These are phyloP conservation scores for Aspergillus quadrilineatus DNA, from an alignment of 2,329 filamentous ascomycete genomes.

Conservation along the genomic window DNA sequence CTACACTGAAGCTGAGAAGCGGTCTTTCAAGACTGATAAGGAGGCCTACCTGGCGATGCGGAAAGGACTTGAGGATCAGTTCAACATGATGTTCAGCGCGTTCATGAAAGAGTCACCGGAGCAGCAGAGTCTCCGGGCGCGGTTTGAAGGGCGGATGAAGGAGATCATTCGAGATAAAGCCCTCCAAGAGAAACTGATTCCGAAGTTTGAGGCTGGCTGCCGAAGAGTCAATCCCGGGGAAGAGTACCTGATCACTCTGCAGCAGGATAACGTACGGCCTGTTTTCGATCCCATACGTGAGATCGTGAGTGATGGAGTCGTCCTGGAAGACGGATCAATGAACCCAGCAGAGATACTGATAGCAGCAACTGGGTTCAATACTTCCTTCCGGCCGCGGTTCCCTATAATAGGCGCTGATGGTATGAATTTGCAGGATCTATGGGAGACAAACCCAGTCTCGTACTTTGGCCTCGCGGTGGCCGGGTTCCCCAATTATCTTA, in stretches of 20 bases:
- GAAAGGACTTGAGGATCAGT: slow-evolving; percentile 19
- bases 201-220: slow-evolving; percentile 45
- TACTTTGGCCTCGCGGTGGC: slow-evolving; percentile 49
- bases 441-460: slow-evolving; percentile 41
- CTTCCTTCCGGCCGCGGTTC: slow-evolving; percentile 44
- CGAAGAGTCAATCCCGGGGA: slow-evolving; percentile 38
- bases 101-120: slow-evolving; percentile 1
- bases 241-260: slow-evolving; percentile 44
- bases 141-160: slow-evolving; percentile 31
- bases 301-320: slow-evolving; percentile 36
- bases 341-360: slow-evolving; percentile 15
- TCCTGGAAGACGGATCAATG: slow-evolving; percentile 21
- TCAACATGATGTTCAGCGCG: slow-evolving; percentile 18
- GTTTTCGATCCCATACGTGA: slow-evolving; percentile 41
- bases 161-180: slow-evolving; percentile 37
- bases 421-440: slow-evolving; percentile 45
- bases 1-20: slow-evolving; percentile 21
- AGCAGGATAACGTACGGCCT: slow-evolving; percentile 46
- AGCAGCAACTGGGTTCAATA: slow-evolving; percentile 23
- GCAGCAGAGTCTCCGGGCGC: neutral
- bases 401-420: slow-evolving; percentile 41
- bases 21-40: slow-evolving; percentile 15
- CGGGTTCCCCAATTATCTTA: slow-evolving; percentile 49
- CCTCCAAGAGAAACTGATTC: slow-evolving; percentile 47
- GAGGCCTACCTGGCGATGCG: slow-evolving; percentile 16